Evolutionary conservation across 2,329 filamentous ascomycete genomes (phyloP).

Genomic region (Albifimbria verrucaria): DNA sequence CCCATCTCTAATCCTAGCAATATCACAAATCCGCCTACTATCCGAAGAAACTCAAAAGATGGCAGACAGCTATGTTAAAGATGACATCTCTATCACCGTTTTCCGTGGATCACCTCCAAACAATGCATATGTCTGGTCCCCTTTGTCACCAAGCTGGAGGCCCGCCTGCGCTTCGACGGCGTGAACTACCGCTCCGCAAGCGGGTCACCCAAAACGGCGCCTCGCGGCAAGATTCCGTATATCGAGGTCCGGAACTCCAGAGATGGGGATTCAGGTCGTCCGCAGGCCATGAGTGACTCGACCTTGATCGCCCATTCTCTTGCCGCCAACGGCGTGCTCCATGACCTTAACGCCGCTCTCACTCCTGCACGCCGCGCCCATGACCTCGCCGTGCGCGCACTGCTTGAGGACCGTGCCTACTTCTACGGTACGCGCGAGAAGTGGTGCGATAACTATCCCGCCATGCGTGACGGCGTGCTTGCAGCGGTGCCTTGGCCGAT

Average conservation of each 20-base stretch:
- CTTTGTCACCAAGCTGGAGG: slow-evolving; percentile 61
- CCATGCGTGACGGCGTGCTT: slow-evolving; percentile 52
- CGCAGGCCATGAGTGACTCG: slow-evolving; percentile 44
- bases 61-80: too few species aligned
- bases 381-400: slow-evolving; percentile 49
- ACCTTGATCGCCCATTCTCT: slow-evolving; percentile 50
- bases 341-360: slow-evolving; percentile 46
- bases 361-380: slow-evolving; percentile 33
- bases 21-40: too few species aligned
- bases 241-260: slow-evolving; percentile 31
- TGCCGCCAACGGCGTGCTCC: slow-evolving; percentile 31
- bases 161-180: slow-evolving; percentile 52
- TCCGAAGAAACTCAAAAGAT: too few species aligned
- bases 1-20: too few species aligned
- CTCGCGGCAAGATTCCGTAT: slow-evolving; percentile 61
- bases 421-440: slow-evolving; percentile 54
- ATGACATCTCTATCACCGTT: slow-evolving; percentile 31
- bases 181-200: slow-evolving; percentile 41
- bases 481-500: slow-evolving; percentile 47
- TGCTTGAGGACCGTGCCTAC: slow-evolving; percentile 59
- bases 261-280: too few species aligned
- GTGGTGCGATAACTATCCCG: slow-evolving; percentile 58
- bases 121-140: slow-evolving; percentile 54
- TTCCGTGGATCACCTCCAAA: slow-evolving; percentile 46
- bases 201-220: slow-evolving; percentile 43